Base-by-base conservation (phyloP, 306 rosid genomes). In the Glycine soja region DNA sequence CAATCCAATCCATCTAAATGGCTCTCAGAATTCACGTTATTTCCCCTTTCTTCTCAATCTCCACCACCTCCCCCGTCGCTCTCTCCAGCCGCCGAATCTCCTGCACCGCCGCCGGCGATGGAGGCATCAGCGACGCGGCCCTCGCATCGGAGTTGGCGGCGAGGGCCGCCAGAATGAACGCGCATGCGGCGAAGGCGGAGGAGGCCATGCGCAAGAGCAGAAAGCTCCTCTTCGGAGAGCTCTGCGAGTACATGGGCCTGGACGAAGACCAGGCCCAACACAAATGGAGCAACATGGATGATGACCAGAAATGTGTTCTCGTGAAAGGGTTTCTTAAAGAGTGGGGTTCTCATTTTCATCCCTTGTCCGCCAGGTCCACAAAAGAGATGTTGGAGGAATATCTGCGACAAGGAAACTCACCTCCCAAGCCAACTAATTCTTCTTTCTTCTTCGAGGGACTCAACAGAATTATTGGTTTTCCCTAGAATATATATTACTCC, bases 151-250 rank as follows among this genome's bases (percentile, higher is more conserved):
- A 89, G 38, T 68, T 92, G 7, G 87, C 95, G 5, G 72, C 69
- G 24, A 90, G 79, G 76, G 86, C 79, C 6, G 83, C 87, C 6
- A 86, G 83, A 68, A 84, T 89, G 74, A 91, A 80, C 82, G 63
- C 82, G 77, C 83, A 84, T 14, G 59, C 59, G 83, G 6, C 45
- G 19, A 85, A 87, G 71, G 85, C 89, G 15, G 92, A 87, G 67
- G 97, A 90, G 38, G 97, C 95, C 47, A 80, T 95, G 91, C 79
- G 65, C 64, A 92, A 90, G 88, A 90, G 97, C 92, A 84, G 85
- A 77, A 84, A 82, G 62, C 76, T 95, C 1, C 88, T 95, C 14
- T 92, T 95, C 85, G 70, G 84, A 4, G 95, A 91, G 82, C 50
- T 95, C 0, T 87, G 92, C 78, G 74, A 76, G 3, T 87, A 82